Base-by-base conservation (phyloP, 2,329 filamentous ascomycete species). In the Calonectria pauciramosa region DNA sequence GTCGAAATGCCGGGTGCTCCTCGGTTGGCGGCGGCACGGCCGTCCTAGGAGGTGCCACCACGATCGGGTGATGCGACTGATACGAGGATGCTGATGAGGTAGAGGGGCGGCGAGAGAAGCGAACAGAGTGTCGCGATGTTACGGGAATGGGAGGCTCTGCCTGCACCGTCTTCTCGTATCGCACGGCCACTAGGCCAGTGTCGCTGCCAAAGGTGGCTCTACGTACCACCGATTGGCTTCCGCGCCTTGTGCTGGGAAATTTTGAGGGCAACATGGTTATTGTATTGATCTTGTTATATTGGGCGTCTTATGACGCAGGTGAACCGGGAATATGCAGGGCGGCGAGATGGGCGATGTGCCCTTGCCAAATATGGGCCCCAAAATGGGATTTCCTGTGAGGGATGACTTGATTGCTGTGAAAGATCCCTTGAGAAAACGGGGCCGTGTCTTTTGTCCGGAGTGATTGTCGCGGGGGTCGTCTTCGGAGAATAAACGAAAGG, bases 141-240 rank as follows among this genome's bases (percentile, higher is more conserved):
- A 91, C 83, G 59, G 89, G 88, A 76, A 92, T 90, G 44, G 91
- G 91, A 73, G 89, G 89, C 82, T 90, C 88, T 63, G 89, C 89
- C 78, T 90, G 88, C 66, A 88, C 85, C 44, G 90, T 91, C 83
- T 92, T 88, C 81, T 93, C 91, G 85, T 93, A 93, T 72, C 90
- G 89, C 70, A 93, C 80, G 63, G 88, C 88, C 73, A 92, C 86
- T 78, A 92, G 82, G 77, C 83, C 85, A 52, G 86, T 84, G 78
- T 90, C 89, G 80, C 89, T 88, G 74, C 87, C 85, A 79, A 90
- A 84, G 41, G 82, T 81, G 23, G 80, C 75, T 73, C 79, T 82
- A 54, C 79, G 79, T 75, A 84, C 81, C 72, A 83, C 77, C 26
- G 87, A 82, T 75, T 84, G 83, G 76, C 82, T 83, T 80, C 82